Percentiles rank a stretch among this genome's conserved stretches.
Evolutionary conservation across 2,329 filamentous ascomycete genomes (phyloP).

Genomic region (Aspergillus sp.): DNA sequence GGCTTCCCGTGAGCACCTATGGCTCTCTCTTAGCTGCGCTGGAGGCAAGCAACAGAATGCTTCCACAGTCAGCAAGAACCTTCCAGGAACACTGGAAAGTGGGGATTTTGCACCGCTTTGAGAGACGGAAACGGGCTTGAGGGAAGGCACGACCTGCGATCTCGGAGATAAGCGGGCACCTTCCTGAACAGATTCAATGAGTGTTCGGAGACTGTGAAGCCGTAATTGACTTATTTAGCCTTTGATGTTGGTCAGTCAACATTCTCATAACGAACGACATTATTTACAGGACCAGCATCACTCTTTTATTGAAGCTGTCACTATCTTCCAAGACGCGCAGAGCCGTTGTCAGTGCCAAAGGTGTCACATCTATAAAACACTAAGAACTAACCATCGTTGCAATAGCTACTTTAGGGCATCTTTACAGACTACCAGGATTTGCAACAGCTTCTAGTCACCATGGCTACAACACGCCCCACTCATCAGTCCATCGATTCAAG

Average conservation of each 20-base stretch:
- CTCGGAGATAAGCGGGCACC: not conserved
- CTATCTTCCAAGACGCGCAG: not conserved
- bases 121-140: slow-evolving; percentile 18
- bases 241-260: not conserved
- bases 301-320: not conserved
- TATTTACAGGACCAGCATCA: not conserved
- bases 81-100: slow-evolving; percentile 57
- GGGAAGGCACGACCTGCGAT: not conserved
- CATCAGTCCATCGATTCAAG: not conserved
- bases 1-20: slow-evolving; percentile 39
- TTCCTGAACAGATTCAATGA: not conserved
- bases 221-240: not conserved
- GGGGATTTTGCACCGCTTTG: slow-evolving; percentile 52
- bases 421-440: not conserved
- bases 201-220: not conserved
- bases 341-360: not conserved
- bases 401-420: not conserved
- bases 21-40: slow-evolving; percentile 38
- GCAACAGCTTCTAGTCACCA: not conserved
- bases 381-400: not conserved
- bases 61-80: slow-evolving; percentile 50
- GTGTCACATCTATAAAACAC: not conserved
- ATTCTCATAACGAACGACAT: not conserved
- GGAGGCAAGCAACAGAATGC: slow-evolving; percentile 39
- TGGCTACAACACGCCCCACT: not conserved